Evolutionary conservation across 257 asterid genomes (phyloP), one percentile per base, ranked within the genome.

Genomic region (Nicotiana tomentosiformis): DNA sequence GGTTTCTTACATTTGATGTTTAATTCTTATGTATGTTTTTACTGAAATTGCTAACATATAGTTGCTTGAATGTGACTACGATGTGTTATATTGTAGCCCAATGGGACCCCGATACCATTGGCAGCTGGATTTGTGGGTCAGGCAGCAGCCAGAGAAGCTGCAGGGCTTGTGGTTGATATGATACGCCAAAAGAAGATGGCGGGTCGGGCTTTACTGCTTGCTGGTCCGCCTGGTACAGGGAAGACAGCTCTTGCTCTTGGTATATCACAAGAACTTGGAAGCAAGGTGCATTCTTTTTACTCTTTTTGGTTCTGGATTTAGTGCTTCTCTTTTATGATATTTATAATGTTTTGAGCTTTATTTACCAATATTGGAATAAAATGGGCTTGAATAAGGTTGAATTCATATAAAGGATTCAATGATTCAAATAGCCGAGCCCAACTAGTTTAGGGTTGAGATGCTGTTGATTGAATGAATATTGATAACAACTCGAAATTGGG

Each of bases 211-310:
- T 85, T 96, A 14, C 89, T 96, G 77, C 84, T 94, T 64, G 99
- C 98, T 65, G 99, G 99, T 68, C 99, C 99, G 82, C 99, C 99
- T 6, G 98, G 95, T 77, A 96, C 99, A 8, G 99, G 99, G 16
- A 96, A 96, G 90, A 96, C 99, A 74, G 99, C 99, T 69, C 96
- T 96, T 61, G 99, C 99, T 62, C 91, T 96, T 5, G 98, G 98
- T 68, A 89, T 95, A 84, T 89, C 97, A 17, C 99, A 94, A 87
- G 99, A 95, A 85, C 98, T 96, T 82, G 98, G 99, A 57, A 96
- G 97, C 93, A 96, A 96, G 98, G 99, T 96, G 83, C 53, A 66
- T 53, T 66, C 18, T 39, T 56, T 81, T 0, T 53, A 67, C 49
- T 53, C 37, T 66, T 17, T 46, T 67, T 30, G 66, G 67, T 23